Percentiles rank a stretch among this genome's conserved stretches.
phyloP scores from a whole-genome alignment of 768 basidiomycete species.

The Lactifluus pinguis region DNA sequence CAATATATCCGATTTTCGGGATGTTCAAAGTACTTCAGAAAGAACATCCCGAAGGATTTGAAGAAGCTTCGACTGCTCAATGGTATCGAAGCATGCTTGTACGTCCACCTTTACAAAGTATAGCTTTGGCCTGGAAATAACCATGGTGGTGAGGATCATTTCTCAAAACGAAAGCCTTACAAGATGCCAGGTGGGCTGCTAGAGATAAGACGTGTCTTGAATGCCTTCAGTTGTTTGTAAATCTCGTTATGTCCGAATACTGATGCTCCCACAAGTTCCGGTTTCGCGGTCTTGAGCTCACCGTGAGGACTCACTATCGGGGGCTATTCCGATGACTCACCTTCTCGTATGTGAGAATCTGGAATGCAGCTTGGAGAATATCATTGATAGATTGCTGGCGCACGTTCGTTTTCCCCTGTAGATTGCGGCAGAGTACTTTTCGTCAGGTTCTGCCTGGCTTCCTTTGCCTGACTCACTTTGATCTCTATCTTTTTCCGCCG shows the following conservation, averaged over 20 bases:
- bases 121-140: conserved; percentile 58
- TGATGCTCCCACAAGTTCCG: conserved; percentile 65
- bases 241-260: conserved; percentile 80
- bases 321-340: conserved; percentile 31
- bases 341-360: conserved; percentile 83
- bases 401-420: conserved; percentile 10
- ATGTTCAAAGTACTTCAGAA: conserved; percentile 43
- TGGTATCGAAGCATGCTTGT: conserved; percentile 93
- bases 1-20: neutral
- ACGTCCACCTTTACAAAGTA: conserved; percentile 98
- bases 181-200: conserved; percentile 34
- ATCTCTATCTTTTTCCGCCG: conserved; percentile 39
- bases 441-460: conserved; percentile 22
- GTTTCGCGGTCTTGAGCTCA: conserved; percentile 46
- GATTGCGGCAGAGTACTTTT: neutral
- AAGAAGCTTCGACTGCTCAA: conserved; percentile 79
- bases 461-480: conserved; percentile 20
- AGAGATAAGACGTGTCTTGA: conserved; percentile 45
- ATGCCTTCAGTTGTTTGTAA: conserved; percentile 60
- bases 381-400: conserved; percentile 73
- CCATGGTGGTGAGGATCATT: neutral
- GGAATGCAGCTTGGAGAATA: conserved; percentile 73
- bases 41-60: conserved; percentile 66
- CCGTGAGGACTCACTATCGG: neutral
- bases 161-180: conserved; percentile 31